A percentile compares a stretch with the other conserved stretches of the same genome.
Conservation (phyloP, 164 flowering plant species). For the Annona squamosa region DNA sequence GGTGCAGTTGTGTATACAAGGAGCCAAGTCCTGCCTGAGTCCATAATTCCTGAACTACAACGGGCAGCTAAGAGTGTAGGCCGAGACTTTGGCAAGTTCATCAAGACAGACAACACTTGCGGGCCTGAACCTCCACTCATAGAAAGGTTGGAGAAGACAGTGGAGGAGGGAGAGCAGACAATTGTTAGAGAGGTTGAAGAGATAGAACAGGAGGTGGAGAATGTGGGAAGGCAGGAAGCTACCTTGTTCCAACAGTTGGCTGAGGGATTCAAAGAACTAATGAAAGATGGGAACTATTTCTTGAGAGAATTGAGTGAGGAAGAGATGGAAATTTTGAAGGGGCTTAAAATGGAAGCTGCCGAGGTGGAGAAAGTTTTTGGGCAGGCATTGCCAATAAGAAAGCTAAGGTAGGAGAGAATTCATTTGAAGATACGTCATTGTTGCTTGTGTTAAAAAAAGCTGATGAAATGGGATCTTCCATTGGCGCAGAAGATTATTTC, state of each 20-base stretch:
- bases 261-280: constrained; percentile 68
- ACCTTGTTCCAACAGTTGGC: constrained; percentile 51
- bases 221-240: constrained; percentile 62
- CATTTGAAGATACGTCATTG: neutral
- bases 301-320: constrained; percentile 55
- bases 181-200: constrained; percentile 72
- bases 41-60: constrained; percentile 76
- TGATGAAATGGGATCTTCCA: neutral
- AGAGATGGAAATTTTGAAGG: constrained; percentile 65
- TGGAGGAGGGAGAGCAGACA: constrained; percentile 76
- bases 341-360: constrained; percentile 74
- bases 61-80: constrained; percentile 71
- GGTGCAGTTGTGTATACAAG: constrained; percentile 91
- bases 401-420: constrained; percentile 40
- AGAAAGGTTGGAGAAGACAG: constrained; percentile 79
- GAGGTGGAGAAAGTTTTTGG: constrained; percentile 86
- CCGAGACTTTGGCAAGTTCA: constrained; percentile 67
- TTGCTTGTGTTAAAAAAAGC: neutral
- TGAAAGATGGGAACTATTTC: constrained; percentile 58
- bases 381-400: constrained; percentile 67
- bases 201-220: constrained; percentile 56
- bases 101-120: constrained; percentile 78
- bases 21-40: constrained; percentile 64
- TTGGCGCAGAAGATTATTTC: neutral
- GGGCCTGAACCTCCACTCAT: constrained; percentile 92